Percentiles rank a stretch among this genome's conserved stretches.
These are phyloP conservation scores for Aspergillus jensenii DNA, from an alignment of 2,329 filamentous ascomycete species.

Conservation along the genomic window DNA sequence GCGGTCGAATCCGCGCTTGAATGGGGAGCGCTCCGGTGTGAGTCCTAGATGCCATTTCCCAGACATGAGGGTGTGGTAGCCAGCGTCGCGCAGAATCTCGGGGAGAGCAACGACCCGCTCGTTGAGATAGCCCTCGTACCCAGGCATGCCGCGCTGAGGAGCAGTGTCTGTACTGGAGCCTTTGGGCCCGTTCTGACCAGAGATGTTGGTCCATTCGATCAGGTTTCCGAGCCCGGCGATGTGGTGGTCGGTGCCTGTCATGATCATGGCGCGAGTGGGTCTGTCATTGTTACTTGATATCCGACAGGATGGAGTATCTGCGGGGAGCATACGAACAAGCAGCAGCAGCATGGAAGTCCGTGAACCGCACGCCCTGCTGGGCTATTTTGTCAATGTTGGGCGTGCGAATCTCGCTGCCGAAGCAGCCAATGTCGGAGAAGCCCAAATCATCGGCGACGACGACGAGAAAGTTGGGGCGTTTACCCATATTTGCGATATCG, in stretches of 20 bases:
- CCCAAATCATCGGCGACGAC: conserved; percentile 60
- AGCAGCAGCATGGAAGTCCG: conserved; percentile 64
- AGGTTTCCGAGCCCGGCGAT: conserved; percentile 57
- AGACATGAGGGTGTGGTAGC: conserved; percentile 61
- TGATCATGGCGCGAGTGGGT: conserved; percentile 65
- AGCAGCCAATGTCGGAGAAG: conserved; percentile 61
- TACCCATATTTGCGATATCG: conserved; percentile 17
- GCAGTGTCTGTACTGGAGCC: conserved; percentile 53
- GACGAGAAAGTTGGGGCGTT: conserved; percentile 61
- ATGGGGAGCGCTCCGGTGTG: conserved; percentile 56
- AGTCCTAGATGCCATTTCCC: conserved; percentile 66
- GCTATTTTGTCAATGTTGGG: conserved; percentile 59
- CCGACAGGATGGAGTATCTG: neutral
- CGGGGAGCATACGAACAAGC: conserved; percentile 53
- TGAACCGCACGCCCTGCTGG: conserved; percentile 57
- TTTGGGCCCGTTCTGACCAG: conserved; percentile 53
- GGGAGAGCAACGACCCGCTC: conserved; percentile 59
- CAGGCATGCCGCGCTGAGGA: conserved; percentile 58
- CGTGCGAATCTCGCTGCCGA: conserved; percentile 61
- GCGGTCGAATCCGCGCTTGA: conserved; percentile 58
- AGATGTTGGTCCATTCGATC: conserved; percentile 58
- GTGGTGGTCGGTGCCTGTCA: conserved; percentile 64
- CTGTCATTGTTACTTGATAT: conserved; percentile 16
- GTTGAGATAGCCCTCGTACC: conserved; percentile 65
- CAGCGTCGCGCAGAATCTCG: conserved; percentile 58